Evolutionary conservation across 495 filamentous ascomycete genomes (phyloP).

Genomic region (Lichina pygmaea): DNA sequence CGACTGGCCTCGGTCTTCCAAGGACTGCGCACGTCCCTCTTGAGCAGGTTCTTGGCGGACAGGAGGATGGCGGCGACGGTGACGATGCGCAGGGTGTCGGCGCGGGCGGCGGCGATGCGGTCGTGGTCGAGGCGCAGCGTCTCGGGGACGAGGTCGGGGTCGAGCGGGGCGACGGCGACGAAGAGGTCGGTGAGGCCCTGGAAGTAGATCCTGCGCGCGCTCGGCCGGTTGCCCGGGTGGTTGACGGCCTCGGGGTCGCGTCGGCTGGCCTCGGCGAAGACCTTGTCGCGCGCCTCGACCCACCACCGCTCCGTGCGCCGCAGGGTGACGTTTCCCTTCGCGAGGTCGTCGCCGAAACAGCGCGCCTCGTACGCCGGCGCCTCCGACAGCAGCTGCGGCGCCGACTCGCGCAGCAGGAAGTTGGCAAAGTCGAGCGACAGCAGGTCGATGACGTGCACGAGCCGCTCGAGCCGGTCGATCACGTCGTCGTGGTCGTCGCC

Average conservation of each 20-base stretch:
- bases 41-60: slow-evolving; percentile 85
- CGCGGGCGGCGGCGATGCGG: slow-evolving; percentile 38
- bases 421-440: slow-evolving; percentile 91
- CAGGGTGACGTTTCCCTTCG: slow-evolving; percentile 27
- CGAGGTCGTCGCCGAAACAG: slow-evolving; percentile 43
- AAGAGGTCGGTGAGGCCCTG: slow-evolving; percentile 40
- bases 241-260: slow-evolving; percentile 44
- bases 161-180: slow-evolving; percentile 29
- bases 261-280: slow-evolving; percentile 41
- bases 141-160: slow-evolving; percentile 41
- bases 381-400: slow-evolving; percentile 58
- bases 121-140: slow-evolving; percentile 58
- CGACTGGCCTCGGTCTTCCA: slow-evolving; percentile 75
- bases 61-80: slow-evolving; percentile 60
- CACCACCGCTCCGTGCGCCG: slow-evolving; percentile 45
- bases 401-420: slow-evolving; percentile 60
- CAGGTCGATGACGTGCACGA: slow-evolving; percentile 69
- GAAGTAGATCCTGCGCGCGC: slow-evolving; percentile 49
- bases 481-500: slow-evolving; percentile 31
- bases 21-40: slow-evolving; percentile 65
- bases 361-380: slow-evolving; percentile 57
- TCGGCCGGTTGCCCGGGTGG: slow-evolving; percentile 23
- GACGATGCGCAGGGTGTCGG: slow-evolving; percentile 43
- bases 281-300: slow-evolving; percentile 35
- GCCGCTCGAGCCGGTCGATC: slow-evolving; percentile 55